These are phyloP conservation scores for Wickerhamiella azyma DNA, from an alignment of 805 yeast species.

Conservation along the genomic window DNA sequence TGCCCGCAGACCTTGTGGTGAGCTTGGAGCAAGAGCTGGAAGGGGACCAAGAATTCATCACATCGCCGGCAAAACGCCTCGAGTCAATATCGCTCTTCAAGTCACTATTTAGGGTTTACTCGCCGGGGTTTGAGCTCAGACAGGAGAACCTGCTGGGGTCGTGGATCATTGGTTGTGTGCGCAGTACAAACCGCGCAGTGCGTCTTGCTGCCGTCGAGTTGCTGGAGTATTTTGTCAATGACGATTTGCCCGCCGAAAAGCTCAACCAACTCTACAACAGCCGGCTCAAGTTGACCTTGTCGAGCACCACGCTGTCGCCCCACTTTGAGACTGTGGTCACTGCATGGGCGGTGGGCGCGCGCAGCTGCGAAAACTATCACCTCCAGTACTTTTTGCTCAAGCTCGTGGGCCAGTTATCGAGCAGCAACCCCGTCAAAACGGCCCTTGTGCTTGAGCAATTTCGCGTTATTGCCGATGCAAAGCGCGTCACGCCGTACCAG, in stretches of 20 bases:
- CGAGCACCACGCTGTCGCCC: background rate
- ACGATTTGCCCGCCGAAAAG: constrained; percentile 2
- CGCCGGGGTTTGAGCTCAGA: constrained; percentile 7
- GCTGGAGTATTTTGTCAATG: constrained; percentile 1
- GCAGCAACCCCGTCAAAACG: constrained; percentile 47
- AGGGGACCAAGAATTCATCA: background rate
- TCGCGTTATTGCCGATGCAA: constrained; percentile 41
- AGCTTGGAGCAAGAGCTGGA: background rate
- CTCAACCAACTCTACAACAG: constrained; percentile 1
- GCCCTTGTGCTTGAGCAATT: constrained; percentile 58
- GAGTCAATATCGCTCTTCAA: background rate
- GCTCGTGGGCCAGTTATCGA: constrained; percentile 52
- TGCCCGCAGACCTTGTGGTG: background rate
- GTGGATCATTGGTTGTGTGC: constrained; percentile 11
- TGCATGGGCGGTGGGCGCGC: constrained; percentile 53
- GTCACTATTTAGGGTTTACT: constrained; percentile 18
- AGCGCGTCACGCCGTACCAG: constrained; percentile 59
- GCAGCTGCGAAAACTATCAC: constrained; percentile 50
- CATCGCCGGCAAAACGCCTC: background rate
- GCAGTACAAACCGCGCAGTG: constrained; percentile 6
- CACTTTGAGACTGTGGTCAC: constrained; percentile 20
- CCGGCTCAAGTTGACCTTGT: background rate
- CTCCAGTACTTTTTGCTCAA: constrained; percentile 52
- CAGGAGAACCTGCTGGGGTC: constrained; percentile 9
- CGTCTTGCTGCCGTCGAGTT: constrained; percentile 6